Base-by-base conservation (phyloP, 768 basidiomycete genomes). In the Scleroderma citrinum region DNA sequence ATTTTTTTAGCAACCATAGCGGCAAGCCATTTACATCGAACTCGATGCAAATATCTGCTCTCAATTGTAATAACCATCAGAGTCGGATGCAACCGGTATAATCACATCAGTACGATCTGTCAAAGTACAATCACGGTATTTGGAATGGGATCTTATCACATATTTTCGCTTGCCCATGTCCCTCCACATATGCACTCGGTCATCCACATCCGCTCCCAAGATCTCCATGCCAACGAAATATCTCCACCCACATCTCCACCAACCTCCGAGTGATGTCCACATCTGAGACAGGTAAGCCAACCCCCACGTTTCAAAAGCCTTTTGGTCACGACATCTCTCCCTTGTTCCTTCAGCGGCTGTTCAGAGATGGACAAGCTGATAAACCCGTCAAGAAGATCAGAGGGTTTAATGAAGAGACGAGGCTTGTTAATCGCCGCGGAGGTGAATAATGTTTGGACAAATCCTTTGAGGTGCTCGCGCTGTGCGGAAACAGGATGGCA, bases 171-270 rank as follows among this genome's bases (percentile, higher is more conserved):
- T 35, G 57, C 54, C 87, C 87, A 90, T 10, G 64, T 57, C 10
- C 87, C 87, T 23, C 84, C 85, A 66, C 87, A 91, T 17, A 89
- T 71, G 63, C 87, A 91, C 21, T 73, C 73, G 20, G 58, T 62
- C 29, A 61, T 63, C 82, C 81, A 88, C 56, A 70, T 71, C 53
- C 67, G 78, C 64, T 84, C 81, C 84, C 85, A 91, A 17, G 73
- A 67, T 44, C 65, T 71, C 87, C 87, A 77, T 35, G 62, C 60
- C 24, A 59, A 72, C 48, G 69, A 74, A n/a, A 63, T 53, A 44
- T 69, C 56, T 44, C 52, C 44, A 38, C 40, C 58, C 45, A 62
- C 59, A 23, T 63, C 68, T 16, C 64, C 65, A 12, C 64, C 68
- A 6, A 76, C 55, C 50, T 80, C 72, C 2, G 83, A 80, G 53